Evolutionary conservation across 139 green algal species (phyloP).

Genomic region (Closterium sp.): DNA sequence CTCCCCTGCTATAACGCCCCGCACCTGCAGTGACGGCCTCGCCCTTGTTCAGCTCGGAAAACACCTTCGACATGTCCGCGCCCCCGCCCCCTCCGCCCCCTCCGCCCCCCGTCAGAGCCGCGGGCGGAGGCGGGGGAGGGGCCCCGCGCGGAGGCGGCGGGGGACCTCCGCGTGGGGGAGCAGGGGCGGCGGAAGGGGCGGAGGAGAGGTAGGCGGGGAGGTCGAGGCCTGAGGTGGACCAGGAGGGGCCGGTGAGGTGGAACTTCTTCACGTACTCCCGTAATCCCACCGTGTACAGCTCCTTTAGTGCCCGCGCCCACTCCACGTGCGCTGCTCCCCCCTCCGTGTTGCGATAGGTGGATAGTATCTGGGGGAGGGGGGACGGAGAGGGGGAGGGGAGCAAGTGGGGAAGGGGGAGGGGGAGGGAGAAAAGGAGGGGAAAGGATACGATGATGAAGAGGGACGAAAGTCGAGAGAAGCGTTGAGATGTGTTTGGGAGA

Average conservation of each 20-base stretch:
- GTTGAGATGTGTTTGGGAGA: too few species aligned
- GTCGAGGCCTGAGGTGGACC: conserved; percentile 62
- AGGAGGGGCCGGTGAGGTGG: conserved; percentile 66
- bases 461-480: not conserved
- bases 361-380: conserved; percentile 59
- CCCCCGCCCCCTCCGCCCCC: conserved; percentile 14
- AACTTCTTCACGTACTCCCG: conserved; percentile 63
- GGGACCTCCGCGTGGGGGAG: not conserved
- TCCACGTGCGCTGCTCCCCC: conserved; percentile 52
- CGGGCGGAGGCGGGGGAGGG: conserved; percentile 60
- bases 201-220: conserved; percentile 54
- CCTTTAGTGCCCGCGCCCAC: conserved; percentile 81
- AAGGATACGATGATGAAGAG: not conserved
- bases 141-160: conserved; percentile 50
- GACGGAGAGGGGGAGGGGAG: not conserved
- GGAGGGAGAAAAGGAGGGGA: not conserved
- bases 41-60: conserved; percentile 61
- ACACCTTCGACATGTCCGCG: conserved; percentile 46
- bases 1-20: too few species aligned
- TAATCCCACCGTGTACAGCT: conserved; percentile 55
- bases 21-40: conserved; percentile 60
- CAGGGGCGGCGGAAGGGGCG: not conserved
- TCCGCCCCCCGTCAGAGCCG: conserved; percentile 15
- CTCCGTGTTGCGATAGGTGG: conserved; percentile 66
- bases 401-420: too few species aligned